A percentile compares a stretch with the other conserved stretches of the same genome.
phyloP scores from a whole-genome alignment of 768 basidiomycete species.

The Calvatia gigantea region DNA sequence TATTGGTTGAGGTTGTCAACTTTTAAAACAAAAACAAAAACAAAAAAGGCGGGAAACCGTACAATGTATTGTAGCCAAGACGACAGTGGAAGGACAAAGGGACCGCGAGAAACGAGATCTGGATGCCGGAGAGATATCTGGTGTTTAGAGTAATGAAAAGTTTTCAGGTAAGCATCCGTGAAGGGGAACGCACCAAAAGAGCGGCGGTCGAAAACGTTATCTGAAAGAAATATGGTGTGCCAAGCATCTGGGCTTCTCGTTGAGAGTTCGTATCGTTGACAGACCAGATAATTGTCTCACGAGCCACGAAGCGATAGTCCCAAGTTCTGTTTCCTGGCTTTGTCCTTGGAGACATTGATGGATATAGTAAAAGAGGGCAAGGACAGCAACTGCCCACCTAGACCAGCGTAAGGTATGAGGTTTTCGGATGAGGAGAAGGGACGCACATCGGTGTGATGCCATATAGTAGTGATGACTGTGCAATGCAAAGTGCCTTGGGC shows the following conservation, averaged over 20 bases:
- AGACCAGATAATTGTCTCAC: slow-evolving; percentile 16
- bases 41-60: slow-evolving; percentile 1
- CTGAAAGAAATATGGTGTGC: slow-evolving; percentile 29
- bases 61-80: slow-evolving; percentile 20
- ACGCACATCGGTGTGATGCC: slow-evolving; percentile 37
- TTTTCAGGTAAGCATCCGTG: background rate
- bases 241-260: slow-evolving; percentile 28
- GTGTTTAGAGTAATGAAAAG: background rate
- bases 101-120: slow-evolving; percentile 21
- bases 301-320: slow-evolving; percentile 17
- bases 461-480: slow-evolving; percentile 38
- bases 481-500: slow-evolving; percentile 33
- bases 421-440: background rate
- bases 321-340: background rate
- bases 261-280: background rate
- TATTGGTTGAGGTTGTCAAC: background rate
- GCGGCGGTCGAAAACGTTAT: slow-evolving; percentile 25
- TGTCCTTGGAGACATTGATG: slow-evolving; percentile 19
- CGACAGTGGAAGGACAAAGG: slow-evolving; percentile 27
- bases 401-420: background rate
- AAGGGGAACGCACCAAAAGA: slow-evolving; percentile 21
- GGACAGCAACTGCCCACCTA: slow-evolving; percentile 34
- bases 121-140: slow-evolving; percentile 27
- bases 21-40: slow-evolving; percentile 10
- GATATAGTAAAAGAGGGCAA: slow-evolving; percentile 30